Percentiles rank a stretch among this genome's conserved stretches.
Evolutionary conservation across 1,139 yeast genomes (phyloP).

Genomic region (Taiozyma sp.): DNA sequence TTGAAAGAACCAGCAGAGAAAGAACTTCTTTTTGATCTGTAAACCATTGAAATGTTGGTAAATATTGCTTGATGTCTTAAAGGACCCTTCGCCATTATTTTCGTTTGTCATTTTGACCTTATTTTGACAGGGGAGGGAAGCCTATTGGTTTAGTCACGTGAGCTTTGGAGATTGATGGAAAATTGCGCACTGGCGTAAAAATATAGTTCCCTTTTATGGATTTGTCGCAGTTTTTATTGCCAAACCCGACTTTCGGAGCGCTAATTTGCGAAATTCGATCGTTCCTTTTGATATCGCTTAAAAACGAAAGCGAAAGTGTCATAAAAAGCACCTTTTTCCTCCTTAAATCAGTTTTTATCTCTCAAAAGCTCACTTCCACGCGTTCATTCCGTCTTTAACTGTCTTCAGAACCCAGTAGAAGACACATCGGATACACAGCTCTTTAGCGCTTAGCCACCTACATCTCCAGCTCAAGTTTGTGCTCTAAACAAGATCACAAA

Average conservation of each 20-base stretch:
- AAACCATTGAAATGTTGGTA: constrained; percentile 13
- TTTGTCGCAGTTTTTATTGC: background rate
- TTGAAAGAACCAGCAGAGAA: constrained; percentile 21
- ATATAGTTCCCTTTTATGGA: too few species aligned
- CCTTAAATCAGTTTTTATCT: background rate
- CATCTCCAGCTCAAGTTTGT: background rate
- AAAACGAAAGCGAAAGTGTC: background rate
- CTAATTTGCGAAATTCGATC: background rate
- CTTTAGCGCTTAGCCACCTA: background rate
- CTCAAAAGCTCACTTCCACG: background rate
- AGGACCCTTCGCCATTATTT: background rate
- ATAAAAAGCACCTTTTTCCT: background rate
- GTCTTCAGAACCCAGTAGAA: background rate
- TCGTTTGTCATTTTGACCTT: background rate
- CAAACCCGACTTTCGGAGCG: background rate
- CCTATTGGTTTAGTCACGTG: background rate
- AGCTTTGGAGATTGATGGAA: too few species aligned
- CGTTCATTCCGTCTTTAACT: background rate
- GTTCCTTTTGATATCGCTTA: background rate
- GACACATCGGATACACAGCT: background rate
- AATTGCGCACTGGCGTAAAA: too few species aligned
- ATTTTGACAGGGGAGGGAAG: background rate
- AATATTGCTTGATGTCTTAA: background rate
- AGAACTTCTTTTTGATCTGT: constrained; percentile 23
- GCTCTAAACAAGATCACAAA: background rate